phyloP scores from a whole-genome alignment of 2,329 filamentous ascomycete genomes.

The Thielaviopsis cerberus region DNA sequence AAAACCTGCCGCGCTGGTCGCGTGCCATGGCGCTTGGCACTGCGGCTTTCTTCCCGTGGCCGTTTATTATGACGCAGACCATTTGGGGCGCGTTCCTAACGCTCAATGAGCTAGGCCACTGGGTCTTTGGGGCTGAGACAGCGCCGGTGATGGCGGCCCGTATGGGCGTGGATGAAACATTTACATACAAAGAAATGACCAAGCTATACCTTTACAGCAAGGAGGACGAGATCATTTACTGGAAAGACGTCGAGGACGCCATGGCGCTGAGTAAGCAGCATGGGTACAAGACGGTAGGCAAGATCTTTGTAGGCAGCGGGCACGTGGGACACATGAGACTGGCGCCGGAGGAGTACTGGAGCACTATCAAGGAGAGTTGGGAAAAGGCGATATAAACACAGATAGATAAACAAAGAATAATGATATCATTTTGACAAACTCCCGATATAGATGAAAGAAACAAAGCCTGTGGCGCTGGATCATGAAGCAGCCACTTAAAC shows the following conservation, averaged over 20 bases:
- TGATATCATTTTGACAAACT: background rate
- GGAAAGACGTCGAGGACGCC: conserved; percentile 36
- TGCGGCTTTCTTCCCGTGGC: conserved; percentile 29
- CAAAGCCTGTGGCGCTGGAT: background rate
- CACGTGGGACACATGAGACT: conserved; percentile 44
- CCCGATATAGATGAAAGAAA: background rate
- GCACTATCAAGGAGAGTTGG: conserved; percentile 7
- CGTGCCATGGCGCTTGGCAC: conserved; percentile 33
- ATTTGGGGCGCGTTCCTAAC: conserved; percentile 28
- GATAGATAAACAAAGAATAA: background rate
- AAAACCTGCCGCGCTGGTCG: conserved; percentile 31
- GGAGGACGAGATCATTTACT: conserved; percentile 36
- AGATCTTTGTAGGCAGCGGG: conserved; percentile 36
- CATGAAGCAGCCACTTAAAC: background rate
- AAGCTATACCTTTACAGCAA: conserved; percentile 41
- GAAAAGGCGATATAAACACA: background rate
- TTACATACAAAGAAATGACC: conserved; percentile 21
- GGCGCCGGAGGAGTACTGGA: conserved; percentile 41
- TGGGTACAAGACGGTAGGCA: conserved; percentile 31
- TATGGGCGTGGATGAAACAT: conserved; percentile 17
- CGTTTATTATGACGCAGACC: conserved; percentile 27
- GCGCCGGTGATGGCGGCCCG: conserved; percentile 23
- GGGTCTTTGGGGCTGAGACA: conserved; percentile 21
- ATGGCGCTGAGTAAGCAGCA: conserved; percentile 26
- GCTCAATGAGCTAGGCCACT: conserved; percentile 18